Evolutionary conservation across 1,284 basidiomycete species (phyloP).

Genomic region (Rhizopogon hawkerae): DNA sequence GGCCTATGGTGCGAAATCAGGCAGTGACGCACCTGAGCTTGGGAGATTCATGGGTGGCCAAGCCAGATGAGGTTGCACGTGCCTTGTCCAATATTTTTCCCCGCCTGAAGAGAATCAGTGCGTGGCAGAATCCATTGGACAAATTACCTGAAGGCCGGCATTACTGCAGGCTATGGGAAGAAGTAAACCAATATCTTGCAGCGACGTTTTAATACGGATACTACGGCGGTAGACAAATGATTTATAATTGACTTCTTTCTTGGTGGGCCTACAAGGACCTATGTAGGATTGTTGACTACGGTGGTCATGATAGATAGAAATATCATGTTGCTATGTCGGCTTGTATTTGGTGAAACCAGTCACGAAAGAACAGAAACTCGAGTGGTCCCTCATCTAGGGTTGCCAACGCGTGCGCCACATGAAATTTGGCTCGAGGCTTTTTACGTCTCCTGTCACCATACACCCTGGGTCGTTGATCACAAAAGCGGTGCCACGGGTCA

Average conservation of each 20-base stretch:
- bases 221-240: neutral
- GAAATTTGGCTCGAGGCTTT: neutral
- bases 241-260: neutral
- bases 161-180: neutral
- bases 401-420: neutral
- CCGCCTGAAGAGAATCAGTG: neutral
- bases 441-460: neutral
- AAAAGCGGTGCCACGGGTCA: neutral
- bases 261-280: neutral
- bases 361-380: neutral
- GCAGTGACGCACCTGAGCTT: neutral
- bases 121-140: neutral
- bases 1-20: neutral
- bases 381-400: neutral
- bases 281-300: neutral
- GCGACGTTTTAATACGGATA: neutral
- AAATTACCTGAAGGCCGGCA: neutral
- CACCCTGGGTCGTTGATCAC: neutral
- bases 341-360: neutral
- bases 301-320: too few species aligned
- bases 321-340: too few species aligned
- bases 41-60: neutral
- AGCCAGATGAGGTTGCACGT: neutral
- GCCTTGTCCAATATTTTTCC: slow-evolving; percentile 1
- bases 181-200: neutral